Evolutionary conservation across 352 stramenopile species (phyloP), one percentile per base, ranked within the genome.

Genomic region (Elongisporangium anandrum): DNA sequence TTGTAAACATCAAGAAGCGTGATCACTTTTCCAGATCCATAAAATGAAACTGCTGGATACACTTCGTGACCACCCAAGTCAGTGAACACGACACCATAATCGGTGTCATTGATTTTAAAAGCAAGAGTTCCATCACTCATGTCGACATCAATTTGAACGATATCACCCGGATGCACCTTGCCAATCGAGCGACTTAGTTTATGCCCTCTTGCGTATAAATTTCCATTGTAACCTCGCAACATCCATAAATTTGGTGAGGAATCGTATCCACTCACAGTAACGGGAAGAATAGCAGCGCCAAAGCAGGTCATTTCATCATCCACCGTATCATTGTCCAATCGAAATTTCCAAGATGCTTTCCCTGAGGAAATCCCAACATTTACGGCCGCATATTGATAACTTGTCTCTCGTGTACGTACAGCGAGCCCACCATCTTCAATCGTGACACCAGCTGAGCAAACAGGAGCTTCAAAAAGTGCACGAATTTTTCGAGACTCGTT

Each of bases 301-400:
- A 97, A 96, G 41, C 90, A 96, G 39, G 86, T 97, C 85, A 95
- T 96, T 63, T 97, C 90, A 47, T 97, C 90, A 52, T 96, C 92
- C 20, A 89, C 75, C 5, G 85, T 94, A 62, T 96, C 88, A 6
- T 91, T 90, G 73, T 95, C 88, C 17, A 96, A 68, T 15, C 87
- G 85, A 21, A 96, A 96, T 52, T 77, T 89, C 88, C 88, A 96
- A 10, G 82, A 90, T n/a, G 87, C 87, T 53, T 89, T 87, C 7
- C 87, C 83, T 7, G 76, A 76, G 6, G 77, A 76, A 53, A 96
- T 88, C 13, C 82, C 81, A 29, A 71, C 77, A 56, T 92, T 96
- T 17, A 93, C 87, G 52, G 85, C 81, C 15, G 87, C 87, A 64
- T 96, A 94, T 57, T 96, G 87, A 34, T 94, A 94, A 64, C 87